These are phyloP conservation scores for Camptophora hylomeconis DNA, from an alignment of 2,329 filamentous ascomycete genomes.

Conservation along the genomic window DNA sequence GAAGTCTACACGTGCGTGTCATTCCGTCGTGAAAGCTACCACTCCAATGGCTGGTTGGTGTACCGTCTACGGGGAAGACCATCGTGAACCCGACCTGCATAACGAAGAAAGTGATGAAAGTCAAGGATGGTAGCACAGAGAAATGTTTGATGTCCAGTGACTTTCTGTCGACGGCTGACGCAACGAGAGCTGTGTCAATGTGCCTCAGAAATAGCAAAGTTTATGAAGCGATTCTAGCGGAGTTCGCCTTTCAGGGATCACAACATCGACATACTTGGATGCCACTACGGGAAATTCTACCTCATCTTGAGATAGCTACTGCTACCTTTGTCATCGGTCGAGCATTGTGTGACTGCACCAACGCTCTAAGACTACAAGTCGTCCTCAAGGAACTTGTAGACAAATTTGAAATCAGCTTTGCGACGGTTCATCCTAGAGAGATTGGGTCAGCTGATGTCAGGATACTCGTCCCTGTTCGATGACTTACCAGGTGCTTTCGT, in stretches of 20 bases:
- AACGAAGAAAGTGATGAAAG: too few relatives aligned
- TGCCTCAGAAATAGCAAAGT: too few relatives aligned
- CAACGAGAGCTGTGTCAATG: too few relatives aligned
- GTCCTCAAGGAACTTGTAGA: constrained; percentile 94
- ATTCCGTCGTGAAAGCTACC: too few relatives aligned
- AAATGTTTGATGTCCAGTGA: too few relatives aligned
- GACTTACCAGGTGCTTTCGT: constrained; percentile 92
- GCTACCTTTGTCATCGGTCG: not conserved
- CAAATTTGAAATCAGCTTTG: constrained; percentile 96
- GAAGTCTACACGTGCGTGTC: too few relatives aligned
- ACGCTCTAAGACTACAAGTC: constrained; percentile 45
- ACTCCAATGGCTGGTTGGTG: too few relatives aligned
- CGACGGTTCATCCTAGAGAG: constrained; percentile 86
- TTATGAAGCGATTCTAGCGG: constrained; percentile 1
- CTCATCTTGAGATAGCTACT: not conserved
- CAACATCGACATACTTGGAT: not conserved
- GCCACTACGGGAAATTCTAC: not conserved
- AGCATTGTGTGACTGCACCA: constrained; percentile 1
- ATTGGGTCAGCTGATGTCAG: constrained; percentile 6
- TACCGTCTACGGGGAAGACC: too few relatives aligned
- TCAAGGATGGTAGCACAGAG: too few relatives aligned
- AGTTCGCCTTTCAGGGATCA: not conserved
- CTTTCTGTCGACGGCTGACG: too few relatives aligned
- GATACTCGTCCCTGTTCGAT: constrained; percentile 2
- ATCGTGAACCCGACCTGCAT: too few relatives aligned